Conservation (phyloP, 2,329 filamentous ascomycete genomes). For the Diaporthe vexans region DNA sequence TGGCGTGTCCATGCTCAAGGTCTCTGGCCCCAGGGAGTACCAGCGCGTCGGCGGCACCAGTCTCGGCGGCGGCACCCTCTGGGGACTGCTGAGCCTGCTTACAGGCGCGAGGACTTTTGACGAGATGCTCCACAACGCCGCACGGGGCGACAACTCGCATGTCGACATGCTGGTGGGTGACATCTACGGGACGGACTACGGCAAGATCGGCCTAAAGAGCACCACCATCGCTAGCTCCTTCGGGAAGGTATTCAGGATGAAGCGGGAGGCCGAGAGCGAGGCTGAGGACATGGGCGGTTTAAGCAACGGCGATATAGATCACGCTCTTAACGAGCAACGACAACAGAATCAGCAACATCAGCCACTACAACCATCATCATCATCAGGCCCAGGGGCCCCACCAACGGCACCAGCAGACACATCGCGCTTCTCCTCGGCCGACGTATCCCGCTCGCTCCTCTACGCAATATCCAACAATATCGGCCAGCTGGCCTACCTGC, state of each 20-base stretch:
- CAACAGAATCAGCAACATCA: slow-evolving; percentile 39
- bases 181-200: slow-evolving; percentile 96
- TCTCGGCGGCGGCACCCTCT: slow-evolving; percentile 95
- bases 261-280: slow-evolving; percentile 83
- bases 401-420: slow-evolving; percentile 43
- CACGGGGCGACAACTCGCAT: slow-evolving; percentile 89
- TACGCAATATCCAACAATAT: slow-evolving; percentile 99
- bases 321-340: slow-evolving; percentile 45
- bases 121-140: slow-evolving; percentile 94
- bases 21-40: slow-evolving; percentile 88
- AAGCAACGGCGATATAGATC: slow-evolving; percentile 63
- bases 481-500: slow-evolving; percentile 97
- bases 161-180: slow-evolving; percentile 98
- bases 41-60: slow-evolving; percentile 95
- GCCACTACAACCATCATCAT: slow-evolving; percentile 47
- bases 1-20: slow-evolving; percentile 97
- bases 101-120: slow-evolving; percentile 97
- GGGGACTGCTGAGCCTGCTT: slow-evolving; percentile 91
- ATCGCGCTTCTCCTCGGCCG: slow-evolving; percentile 78
- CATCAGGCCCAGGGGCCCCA: slow-evolving; percentile 46
- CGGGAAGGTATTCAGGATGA: slow-evolving; percentile 96
- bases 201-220: slow-evolving; percentile 95
- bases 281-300: slow-evolving; percentile 80
- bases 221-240: slow-evolving; percentile 97
- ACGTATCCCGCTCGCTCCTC: slow-evolving; percentile 90